phyloP scores from a whole-genome alignment of 1,139 yeast genomes.

The Yamadazyma pseudoaaseri region DNA sequence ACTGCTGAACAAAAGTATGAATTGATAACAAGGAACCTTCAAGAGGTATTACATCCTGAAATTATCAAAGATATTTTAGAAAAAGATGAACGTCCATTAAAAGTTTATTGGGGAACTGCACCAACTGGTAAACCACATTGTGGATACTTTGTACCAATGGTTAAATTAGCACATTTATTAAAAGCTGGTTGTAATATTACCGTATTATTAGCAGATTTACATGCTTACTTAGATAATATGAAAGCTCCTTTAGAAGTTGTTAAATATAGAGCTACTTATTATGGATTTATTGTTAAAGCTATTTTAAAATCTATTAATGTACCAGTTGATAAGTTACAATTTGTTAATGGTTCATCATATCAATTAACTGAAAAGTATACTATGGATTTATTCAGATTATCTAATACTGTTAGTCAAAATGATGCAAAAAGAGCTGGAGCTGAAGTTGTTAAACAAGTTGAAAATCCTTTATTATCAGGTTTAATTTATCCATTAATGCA shows the following conservation, averaged over 20 bases:
- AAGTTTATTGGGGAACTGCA: constrained; percentile 87
- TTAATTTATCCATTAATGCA: constrained; percentile 98
- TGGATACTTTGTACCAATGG: constrained; percentile 98
- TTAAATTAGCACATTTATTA: constrained; percentile 90
- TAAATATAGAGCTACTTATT: constrained; percentile 82
- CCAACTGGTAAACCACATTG: constrained; percentile 96
- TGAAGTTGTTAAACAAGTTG: constrained; percentile 97
- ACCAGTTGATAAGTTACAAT: constrained; percentile 83
- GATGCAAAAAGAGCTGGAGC: constrained; percentile 99
- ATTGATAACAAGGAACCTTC: constrained; percentile 80
- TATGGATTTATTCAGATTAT: constrained; percentile 80
- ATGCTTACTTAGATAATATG: constrained; percentile 97
- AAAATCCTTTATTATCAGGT: constrained; percentile 90
- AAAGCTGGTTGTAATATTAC: constrained; percentile 96
- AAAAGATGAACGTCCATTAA: constrained; percentile 76
- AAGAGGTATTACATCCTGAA: constrained; percentile 87
- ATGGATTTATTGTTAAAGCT: constrained; percentile 78
- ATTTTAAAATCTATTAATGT: constrained; percentile 84
- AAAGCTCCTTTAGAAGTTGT: constrained; percentile 96
- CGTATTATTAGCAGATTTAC: constrained; percentile 92
- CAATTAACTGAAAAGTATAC: constrained; percentile 78
- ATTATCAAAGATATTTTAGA: constrained; percentile 84
- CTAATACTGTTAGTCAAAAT: constrained; percentile 84
- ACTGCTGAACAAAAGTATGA: constrained; percentile 66
- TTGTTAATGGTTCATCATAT: constrained; percentile 85